Base-by-base conservation (phyloP, 805 yeast genomes). In the Ogataea ramenticola region DNA sequence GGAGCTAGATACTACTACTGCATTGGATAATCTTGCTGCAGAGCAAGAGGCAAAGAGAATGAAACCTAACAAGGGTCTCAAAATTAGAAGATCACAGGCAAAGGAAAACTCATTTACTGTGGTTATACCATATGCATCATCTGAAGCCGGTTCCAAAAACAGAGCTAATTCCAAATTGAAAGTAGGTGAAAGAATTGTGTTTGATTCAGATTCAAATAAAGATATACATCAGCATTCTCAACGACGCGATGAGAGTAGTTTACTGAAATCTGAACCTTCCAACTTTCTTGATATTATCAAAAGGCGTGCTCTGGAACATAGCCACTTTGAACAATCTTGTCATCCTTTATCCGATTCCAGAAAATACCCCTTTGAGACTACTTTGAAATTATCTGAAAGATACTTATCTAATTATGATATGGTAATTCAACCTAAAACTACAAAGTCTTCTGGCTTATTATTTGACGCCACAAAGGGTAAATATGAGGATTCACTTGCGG, bases 81-180 rank as follows among this genome's bases (percentile, higher is more conserved):
- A 35, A 22, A 36, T 36, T 41, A 37, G 30, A 16, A n/a, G 44
- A 19, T 4, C n/a, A 39, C 38, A 43, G 38, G n/a, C 29, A 21
- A 26, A 34, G 6, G 38, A 31, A 4, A 44, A 46, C 22, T 41
- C 56, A 8, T 45, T 54, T 33, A 51, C 43, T 9, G 50, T 52
- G 12, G 48, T 49, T 1, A 41, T 53, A 32, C 55, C 55, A 10
- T 49, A 44, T 37, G 51, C 51, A 29, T 31, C 40, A 4, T 30
- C 48, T 16, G 48, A 41, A n/a, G 48, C 21, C 11, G 16, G n/a
- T 29, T 11, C 4, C 7, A 11, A 4, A 29, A 29, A 14, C 12
- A 29, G 4, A 4, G n/a, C 4, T 8, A 29, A 29, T 29, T 29
- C 32, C n/a, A 14, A 29, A 11, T 8, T 15, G 10, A 24, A 24